Evolutionary conservation across 2,329 filamentous ascomycete species (phyloP), one percentile per base, ranked within the genome.

Genomic region (Cercospora janseana): DNA sequence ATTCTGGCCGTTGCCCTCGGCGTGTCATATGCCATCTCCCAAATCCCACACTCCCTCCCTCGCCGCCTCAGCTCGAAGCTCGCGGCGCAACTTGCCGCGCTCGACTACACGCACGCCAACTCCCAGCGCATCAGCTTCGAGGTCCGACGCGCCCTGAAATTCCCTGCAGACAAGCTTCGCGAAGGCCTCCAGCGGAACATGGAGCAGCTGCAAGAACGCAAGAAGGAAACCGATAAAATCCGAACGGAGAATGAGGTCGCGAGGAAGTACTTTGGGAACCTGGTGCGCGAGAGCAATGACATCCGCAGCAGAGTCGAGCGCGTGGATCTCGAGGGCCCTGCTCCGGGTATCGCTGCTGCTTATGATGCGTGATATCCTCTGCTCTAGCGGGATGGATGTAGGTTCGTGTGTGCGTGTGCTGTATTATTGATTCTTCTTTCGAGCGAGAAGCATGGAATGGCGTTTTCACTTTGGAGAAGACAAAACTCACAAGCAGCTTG

Each of bases 41-140:
- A 92, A 57, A 94, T 98, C 57, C 93, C 93, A 15, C 81, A 86
- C 46, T 93, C 92, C 0, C 82, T 98, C 0, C 93, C 93, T 1
- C 86, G 85, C 46, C 89, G 90, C 8, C 81, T 98, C 4, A 86
- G 86, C 32, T 79, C 79, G 64, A 97, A 97, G 72, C 87, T 98
- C 51, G 85, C 89, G 2, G 75, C 81, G 24, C 88, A 90, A 63
- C 83, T 98, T 28, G 75, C 80, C 6, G 80, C 86, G 13, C 83
- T 95, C 64, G 93, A 98, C 72, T 98, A 97, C 66, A 88, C 93
- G 1, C 93, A 98, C 70, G 73, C 81, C 58, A 98, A 98, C 73
- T 83, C 90, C 35, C 77, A 80, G 13, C 87, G 93, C 46, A 94
- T 98, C 63, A 85, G 88, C 16, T 79, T 82, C 20, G 87, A 94